These are phyloP conservation scores for Cynara cardunculus DNA, from an alignment of 129 eudicot species.

Conservation along the genomic window DNA sequence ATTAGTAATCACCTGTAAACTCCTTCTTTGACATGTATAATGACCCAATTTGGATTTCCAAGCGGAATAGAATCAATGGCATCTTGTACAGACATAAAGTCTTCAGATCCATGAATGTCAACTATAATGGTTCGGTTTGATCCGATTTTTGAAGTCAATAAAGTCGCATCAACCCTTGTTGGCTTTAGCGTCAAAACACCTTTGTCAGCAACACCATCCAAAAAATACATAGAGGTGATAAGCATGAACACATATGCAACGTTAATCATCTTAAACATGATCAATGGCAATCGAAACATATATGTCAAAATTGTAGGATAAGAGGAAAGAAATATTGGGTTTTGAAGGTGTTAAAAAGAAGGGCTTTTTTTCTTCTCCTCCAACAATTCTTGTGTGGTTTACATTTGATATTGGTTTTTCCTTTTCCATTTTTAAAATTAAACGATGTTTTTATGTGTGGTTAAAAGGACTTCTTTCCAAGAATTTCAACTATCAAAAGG, in stretches of 20 bases:
- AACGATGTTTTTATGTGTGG: not conserved
- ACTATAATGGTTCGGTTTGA: constrained; percentile 38
- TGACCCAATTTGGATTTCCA: constrained; percentile 64
- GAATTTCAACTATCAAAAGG: not conserved
- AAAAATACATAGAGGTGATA: constrained; percentile 9
- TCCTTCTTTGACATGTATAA: constrained; percentile 61
- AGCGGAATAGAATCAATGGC: constrained; percentile 74
- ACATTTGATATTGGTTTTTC: not conserved
- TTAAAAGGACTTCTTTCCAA: not conserved
- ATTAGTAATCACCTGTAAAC: constrained; percentile 52
- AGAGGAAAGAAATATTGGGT: not conserved
- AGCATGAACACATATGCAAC: constrained; percentile 13
- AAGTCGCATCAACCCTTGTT: constrained; percentile 34
- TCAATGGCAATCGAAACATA: not conserved
- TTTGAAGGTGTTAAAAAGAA: constrained; percentile 21
- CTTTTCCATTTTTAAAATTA: not conserved
- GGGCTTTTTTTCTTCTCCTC: constrained; percentile 23
- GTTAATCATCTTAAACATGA: not conserved
- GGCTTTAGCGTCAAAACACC: constrained; percentile 19
- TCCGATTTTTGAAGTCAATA: constrained; percentile 40
- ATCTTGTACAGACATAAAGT: constrained; percentile 56
- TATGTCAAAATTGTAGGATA: not conserved
- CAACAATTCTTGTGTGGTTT: constrained; percentile 35
- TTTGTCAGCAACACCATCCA: constrained; percentile 35
- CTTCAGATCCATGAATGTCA: constrained; percentile 53